Conservation (phyloP, 345 rosid species). For the Euphorbia peplus region DNA sequence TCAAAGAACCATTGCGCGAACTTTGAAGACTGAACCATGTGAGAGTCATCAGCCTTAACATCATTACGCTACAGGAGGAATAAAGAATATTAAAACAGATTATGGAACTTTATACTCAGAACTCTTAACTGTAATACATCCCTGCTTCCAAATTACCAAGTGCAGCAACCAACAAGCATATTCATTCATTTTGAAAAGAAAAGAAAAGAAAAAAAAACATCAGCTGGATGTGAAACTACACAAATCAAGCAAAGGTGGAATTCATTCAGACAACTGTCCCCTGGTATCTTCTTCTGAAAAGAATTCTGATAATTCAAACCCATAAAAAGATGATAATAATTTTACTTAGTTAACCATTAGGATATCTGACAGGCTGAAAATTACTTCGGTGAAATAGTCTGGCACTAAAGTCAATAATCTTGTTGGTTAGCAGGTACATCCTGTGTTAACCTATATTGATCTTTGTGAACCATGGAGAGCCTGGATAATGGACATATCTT, state of each 20-base stretch:
- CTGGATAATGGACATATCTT: background rate
- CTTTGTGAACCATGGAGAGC: background rate
- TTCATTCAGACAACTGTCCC: background rate
- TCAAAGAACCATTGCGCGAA: constrained; percentile 85
- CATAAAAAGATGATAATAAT: background rate
- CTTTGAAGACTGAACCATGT: constrained; percentile 60
- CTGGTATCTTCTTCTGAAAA: background rate
- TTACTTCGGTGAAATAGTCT: background rate
- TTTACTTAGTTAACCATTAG: background rate
- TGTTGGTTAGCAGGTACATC: background rate
- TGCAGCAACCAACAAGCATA: background rate
- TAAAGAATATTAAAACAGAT: constrained; percentile 15
- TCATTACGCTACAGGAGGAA: constrained; percentile 43
- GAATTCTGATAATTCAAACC: background rate
- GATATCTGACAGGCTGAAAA: background rate
- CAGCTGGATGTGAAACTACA: background rate
- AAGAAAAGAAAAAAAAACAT: background rate
- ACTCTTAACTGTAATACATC: background rate
- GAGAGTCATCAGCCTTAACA: constrained; percentile 50
- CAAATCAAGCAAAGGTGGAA: background rate
- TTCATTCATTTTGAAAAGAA: background rate
- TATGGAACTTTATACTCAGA: constrained; percentile 16
- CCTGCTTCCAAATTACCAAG: background rate
- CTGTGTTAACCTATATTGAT: background rate
- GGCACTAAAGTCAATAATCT: background rate